Base-by-base conservation (phyloP, 352 stramenopile species). In the Halophytophthora batemanensis region DNA sequence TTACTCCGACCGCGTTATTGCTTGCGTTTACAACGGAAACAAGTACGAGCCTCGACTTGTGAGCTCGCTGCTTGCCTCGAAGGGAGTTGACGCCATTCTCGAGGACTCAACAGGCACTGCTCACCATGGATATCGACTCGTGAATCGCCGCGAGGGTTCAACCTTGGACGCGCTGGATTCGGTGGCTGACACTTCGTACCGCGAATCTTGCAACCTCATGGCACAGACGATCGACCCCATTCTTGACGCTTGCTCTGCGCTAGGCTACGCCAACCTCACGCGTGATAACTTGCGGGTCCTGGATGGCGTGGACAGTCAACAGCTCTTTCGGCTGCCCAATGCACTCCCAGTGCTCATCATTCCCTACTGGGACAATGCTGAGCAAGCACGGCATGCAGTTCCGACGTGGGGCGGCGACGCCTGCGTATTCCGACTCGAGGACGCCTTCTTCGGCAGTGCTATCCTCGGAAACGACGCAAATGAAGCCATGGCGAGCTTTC, bases 71-170 rank as follows among this genome's bases (percentile, higher is more conserved):
- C 61, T 81, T 12, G 54, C 71, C 5, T 56, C 45, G 14, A 7
- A 57, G 41, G 66, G 60, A 2, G 46, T 51, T 12, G 22, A 39
- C 2, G 38, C 45, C 2, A 53, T 60, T 10, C 13, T 65, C 2
- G 57, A 69, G 4, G 61, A 71, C 31, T 23, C 40, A 0, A 59
- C 44, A 0, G 61, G 64, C 3, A 37, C 23, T 14, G 53, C 58
- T 0, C 25, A 53, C 21, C 54, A 61, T 28, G 74, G 70, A 2
- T 84, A 71, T 18, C 64, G 64, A 5, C 45, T 78, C 0, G 39
- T 64, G 7, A 17, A 52, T 14, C 42, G 56, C 2, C 19, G 41
- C 21, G 25, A 13, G 3, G 36, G 15, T 3, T 48, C 43, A 6
- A 33, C 23, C 4, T 19, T 43, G 11, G 40, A 52, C 19, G 19